Evolutionary conservation across 2,329 filamentous ascomycete genomes (phyloP), one percentile per base, ranked within the genome.

Genomic region (Helotiales sp.): DNA sequence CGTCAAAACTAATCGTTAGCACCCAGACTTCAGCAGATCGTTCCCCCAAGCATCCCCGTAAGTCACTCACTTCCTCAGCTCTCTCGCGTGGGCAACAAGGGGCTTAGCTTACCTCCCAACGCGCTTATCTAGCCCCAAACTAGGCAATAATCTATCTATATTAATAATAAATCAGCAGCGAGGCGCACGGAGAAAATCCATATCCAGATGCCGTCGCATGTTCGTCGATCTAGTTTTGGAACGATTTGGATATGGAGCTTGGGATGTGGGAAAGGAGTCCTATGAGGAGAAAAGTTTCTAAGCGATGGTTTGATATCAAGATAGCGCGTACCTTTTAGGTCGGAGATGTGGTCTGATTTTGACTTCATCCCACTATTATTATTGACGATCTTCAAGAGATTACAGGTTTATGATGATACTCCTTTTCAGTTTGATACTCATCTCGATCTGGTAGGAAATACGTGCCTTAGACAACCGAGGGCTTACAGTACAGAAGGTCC

Each of bases 181-280:
- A n/a, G n/a, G n/a, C n/a, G 30, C 13, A 37, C 28, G 52, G 52
- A 24, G n/a, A 57, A 57, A 15, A 20, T 57, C 52, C 52, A 57
- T 20, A 57, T 57, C 32, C 52, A 28, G 50, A 55, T 28, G 11
- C 28, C 50, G 17, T 32, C 8, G n/a, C n/a, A 55, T 20, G 37
- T 43, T 15, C n/a, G 37, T 11, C 11, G n/a, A 17, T 17, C 37
- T 43, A 43, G 37, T 17, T n/a, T 43, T 43, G 37, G 37, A 43
- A 43, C 37, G 37, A 43, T 15, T n/a, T n/a, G n/a, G n/a, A n/a
- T n/a, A n/a, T 43, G 37, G 37, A 43, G 37, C 37, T 43, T 43
- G 37, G 37, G 37, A 43, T 45, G 40, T 45, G n/a, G 7, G 7
- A 20, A 10, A 45, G 8, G 40, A 45, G 40, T n/a, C 40, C 40